These are phyloP conservation scores for Rhododendron henanense DNA, from an alignment of 148 eudicot genomes.

Conservation along the genomic window DNA sequence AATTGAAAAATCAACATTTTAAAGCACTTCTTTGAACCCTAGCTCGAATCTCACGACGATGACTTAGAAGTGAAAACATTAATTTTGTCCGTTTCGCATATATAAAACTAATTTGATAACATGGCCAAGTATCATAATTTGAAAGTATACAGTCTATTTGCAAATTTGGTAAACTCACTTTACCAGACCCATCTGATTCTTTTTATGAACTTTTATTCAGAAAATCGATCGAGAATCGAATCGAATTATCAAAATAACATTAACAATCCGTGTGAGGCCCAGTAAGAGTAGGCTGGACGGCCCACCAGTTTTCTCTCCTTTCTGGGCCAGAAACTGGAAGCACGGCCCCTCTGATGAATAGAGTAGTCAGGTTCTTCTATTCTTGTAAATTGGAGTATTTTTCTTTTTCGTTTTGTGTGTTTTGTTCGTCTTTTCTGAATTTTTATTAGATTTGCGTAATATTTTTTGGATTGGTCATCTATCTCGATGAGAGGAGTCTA, in stretches of 20 bases:
- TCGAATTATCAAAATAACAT: neutral
- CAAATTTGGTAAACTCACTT: neutral
- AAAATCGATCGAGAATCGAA: neutral
- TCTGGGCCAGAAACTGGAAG: neutral
- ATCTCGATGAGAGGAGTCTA: too few relatives aligned
- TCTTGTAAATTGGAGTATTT: too few relatives aligned
- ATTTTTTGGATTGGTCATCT: too few relatives aligned
- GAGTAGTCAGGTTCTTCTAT: neutral
- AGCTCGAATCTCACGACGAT: too few relatives aligned
- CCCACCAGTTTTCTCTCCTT: neutral
- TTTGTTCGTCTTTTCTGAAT: too few relatives aligned
- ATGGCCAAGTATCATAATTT: neutral
- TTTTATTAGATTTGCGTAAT: too few relatives aligned
- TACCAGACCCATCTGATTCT: neutral
- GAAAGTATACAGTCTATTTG: neutral
- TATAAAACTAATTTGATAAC: neutral
- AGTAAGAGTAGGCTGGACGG: neutral
- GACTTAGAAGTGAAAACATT: too few relatives aligned
- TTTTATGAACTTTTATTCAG: neutral
- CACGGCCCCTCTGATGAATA: neutral
- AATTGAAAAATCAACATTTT: too few relatives aligned
- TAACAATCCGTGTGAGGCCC: neutral
- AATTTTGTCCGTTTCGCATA: too few relatives aligned
- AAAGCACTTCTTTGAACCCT: too few relatives aligned
- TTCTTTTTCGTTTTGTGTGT: too few relatives aligned